Conservation (phyloP, 2,329 filamentous ascomycete species). For the Beauveria brongniartii region DNA sequence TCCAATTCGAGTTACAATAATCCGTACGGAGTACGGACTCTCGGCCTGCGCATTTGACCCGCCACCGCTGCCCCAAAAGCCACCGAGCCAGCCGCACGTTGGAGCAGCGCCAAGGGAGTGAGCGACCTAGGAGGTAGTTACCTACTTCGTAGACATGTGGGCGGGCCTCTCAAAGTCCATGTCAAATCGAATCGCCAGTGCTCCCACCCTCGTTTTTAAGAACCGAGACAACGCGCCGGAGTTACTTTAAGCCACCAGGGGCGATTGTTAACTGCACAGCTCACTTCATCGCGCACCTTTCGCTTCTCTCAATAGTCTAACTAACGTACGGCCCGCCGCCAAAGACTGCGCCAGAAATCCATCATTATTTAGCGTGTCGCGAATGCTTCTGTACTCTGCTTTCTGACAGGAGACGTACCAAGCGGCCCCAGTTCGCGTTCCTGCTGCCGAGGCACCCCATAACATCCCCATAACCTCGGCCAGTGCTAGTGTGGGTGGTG, state of each 20-base stretch:
- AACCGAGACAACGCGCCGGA: neutral
- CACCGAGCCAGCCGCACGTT: neutral
- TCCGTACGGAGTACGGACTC: neutral
- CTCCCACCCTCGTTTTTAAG: neutral
- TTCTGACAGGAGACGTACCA: neutral
- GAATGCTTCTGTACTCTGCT: neutral
- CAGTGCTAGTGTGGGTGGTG: constrained; percentile 2
- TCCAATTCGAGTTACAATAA: too few species aligned
- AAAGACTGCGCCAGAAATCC: neutral
- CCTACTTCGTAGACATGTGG: neutral
- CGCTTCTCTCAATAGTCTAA: neutral
- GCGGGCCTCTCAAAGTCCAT: neutral
- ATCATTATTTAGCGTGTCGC: neutral
- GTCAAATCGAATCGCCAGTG: neutral
- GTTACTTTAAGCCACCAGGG: neutral
- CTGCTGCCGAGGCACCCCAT: constrained; percentile 9
- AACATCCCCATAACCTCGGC: constrained; percentile 8
- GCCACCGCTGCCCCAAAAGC: neutral
- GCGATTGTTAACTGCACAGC: neutral
- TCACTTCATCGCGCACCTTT: too few species aligned
- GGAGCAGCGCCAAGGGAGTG: too few species aligned
- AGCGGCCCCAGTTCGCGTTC: neutral
- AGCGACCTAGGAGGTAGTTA: neutral
- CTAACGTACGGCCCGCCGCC: neutral
- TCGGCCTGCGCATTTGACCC: neutral